Base-by-base conservation (phyloP, 2,329 filamentous ascomycete genomes). In the Cladosporium sp. region DNA sequence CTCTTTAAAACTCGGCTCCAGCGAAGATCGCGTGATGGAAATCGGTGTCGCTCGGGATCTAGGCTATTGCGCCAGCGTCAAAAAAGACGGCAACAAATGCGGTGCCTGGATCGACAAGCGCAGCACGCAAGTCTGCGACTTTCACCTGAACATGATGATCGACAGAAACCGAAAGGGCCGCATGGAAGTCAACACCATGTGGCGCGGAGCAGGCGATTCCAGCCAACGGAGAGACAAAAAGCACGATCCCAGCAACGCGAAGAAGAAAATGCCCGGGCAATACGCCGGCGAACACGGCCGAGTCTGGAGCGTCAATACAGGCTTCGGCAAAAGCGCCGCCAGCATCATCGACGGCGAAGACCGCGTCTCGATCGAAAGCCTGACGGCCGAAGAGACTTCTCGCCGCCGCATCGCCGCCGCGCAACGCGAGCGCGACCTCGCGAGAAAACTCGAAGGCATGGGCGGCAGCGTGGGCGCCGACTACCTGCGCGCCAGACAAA, bases 81-180 rank as follows among this genome's bases (percentile, higher is more conserved):
- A 88, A 66, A 92, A 88, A 63, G 89, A 96, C 64, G 92, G 93
- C 34, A 80, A 87, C 51, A 73, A 79, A 41, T 99, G 93, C 68
- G 83, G 80, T 29, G 73, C 80, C 22, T 99, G 93, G 93, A 78
- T 99, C 53, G 92, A 99, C 68, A 83, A 81, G 57, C 83, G 89
- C 47, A 88, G 90, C 61, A 96, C 91, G 0, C 85, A 95, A 60
- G 89, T 87, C 65, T 99, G 93, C 71, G 90, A 96, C 57, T 99
- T 86, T 60, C 93, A 99, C 68, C 83, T 95, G 58, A 90, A 95
- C 60, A 75, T 89, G 20, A 85, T 89, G 20, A 73, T 97, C 3
- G 80, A 84, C 49, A 91, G 88, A 64, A 80, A 82, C 64, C 77
- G 81, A 24, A 75, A 81, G 9, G 75, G 78, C 1, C 79, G 91